Evolutionary conservation across 2,329 filamentous ascomycete genomes (phyloP).

Genomic region (Macroventuria anomochaeta): DNA sequence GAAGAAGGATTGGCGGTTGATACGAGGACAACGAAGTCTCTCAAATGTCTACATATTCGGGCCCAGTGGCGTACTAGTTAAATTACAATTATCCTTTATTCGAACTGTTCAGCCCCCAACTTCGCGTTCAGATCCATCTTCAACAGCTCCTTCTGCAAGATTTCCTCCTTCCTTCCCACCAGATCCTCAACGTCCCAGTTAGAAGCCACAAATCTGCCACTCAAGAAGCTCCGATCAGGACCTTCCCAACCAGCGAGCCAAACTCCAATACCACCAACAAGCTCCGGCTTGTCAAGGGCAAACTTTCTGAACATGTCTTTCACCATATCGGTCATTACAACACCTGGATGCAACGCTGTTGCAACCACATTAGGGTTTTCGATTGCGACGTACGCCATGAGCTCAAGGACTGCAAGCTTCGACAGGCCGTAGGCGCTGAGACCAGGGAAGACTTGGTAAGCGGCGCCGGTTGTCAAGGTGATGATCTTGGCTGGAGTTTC

Average conservation of each 20-base stretch:
- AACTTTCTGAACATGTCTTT: constrained; percentile 20
- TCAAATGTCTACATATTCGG: too few species aligned
- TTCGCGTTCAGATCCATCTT: constrained; percentile 26
- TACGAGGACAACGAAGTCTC: too few species aligned
- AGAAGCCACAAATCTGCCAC: constrained; percentile 31
- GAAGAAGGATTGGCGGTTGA: too few species aligned
- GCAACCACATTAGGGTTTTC: constrained; percentile 32
- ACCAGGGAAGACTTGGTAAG: constrained; percentile 21
- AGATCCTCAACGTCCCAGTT: constrained; percentile 45
- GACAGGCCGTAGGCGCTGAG: constrained; percentile 27
- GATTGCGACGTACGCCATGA: constrained; percentile 27
- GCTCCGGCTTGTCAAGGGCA: constrained; percentile 33
- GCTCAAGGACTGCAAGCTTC: constrained; percentile 26
- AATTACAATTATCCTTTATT: too few species aligned
- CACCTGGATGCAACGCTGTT: constrained; percentile 27
- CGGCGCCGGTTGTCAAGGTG: constrained; percentile 22
- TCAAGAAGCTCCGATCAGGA: constrained; percentile 29
- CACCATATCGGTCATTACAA: constrained; percentile 24
- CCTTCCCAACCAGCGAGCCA: constrained; percentile 36
- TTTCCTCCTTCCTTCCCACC: constrained; percentile 24
- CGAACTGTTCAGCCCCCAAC: constrained; percentile 24
- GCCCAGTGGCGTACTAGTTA: too few species aligned
- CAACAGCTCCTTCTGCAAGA: constrained; percentile 19
- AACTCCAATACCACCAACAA: constrained; percentile 37
- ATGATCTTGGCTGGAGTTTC: constrained; percentile 34